phyloP scores from a whole-genome alignment of 73 alveolate genomes.

The Paramecium primaurelia region DNA sequence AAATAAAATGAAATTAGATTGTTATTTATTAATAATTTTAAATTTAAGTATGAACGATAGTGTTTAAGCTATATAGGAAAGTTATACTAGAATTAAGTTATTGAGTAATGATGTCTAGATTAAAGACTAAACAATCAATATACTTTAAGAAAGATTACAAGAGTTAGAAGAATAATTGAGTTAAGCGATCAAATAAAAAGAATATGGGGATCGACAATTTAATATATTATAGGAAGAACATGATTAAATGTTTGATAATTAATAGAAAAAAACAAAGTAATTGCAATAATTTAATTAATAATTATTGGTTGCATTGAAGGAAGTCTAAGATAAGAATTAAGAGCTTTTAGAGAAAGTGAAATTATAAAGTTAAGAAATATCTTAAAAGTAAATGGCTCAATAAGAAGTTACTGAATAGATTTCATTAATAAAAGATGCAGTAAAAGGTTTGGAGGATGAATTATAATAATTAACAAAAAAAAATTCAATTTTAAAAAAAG shows the following conservation, averaged over 20 bases:
- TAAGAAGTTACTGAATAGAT: not conserved
- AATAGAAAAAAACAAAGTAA: constrained; percentile 13
- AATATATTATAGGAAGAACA: constrained; percentile 20
- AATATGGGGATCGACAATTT: constrained; percentile 13
- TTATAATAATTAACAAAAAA: not conserved
- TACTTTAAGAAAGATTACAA: constrained; percentile 28
- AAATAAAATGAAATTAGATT: not conserved
- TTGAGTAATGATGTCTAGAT: constrained; percentile 31
- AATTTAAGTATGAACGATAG: constrained; percentile 33
- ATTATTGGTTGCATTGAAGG: constrained; percentile 24
- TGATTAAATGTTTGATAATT: constrained; percentile 44
- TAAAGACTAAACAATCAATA: constrained; percentile 21
- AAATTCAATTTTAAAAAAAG: not conserved
- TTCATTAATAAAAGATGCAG: constrained; percentile 16
- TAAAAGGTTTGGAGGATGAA: constrained; percentile 20
- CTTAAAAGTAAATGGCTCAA: not conserved
- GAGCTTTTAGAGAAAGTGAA: constrained; percentile 31
- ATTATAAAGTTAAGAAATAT: not conserved
- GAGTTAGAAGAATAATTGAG: constrained; percentile 24
- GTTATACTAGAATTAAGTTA: constrained; percentile 38
- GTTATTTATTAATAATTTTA: not conserved
- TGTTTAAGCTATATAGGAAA: constrained; percentile 34
- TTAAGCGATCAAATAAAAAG: not conserved
- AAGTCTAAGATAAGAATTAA: constrained; percentile 36
- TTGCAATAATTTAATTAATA: constrained; percentile 3